Evolutionary conservation across 2,329 filamentous ascomycete genomes (phyloP).

Genomic region (Apiospora phragmitis): DNA sequence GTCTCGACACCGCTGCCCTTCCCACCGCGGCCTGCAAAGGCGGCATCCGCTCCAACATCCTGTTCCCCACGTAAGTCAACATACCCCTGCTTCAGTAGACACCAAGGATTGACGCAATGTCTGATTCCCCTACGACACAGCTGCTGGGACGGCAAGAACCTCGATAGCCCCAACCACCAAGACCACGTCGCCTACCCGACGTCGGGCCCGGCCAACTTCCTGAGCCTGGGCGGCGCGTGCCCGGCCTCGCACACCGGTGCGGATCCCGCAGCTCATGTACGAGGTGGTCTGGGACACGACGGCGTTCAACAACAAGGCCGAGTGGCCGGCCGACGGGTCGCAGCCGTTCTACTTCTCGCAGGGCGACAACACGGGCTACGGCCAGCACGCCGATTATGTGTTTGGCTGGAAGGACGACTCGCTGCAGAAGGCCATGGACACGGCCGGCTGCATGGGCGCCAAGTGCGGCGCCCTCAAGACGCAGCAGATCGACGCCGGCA

Average conservation of each 20-base stretch:
- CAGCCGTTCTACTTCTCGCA: slow-evolving; percentile 33
- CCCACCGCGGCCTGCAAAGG: slow-evolving; percentile 51
- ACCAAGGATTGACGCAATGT: background rate
- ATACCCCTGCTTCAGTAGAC: background rate
- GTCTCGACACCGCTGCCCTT: slow-evolving; percentile 45
- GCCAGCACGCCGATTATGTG: slow-evolving; percentile 19
- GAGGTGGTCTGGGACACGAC: slow-evolving; percentile 55
- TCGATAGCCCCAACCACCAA: slow-evolving; percentile 55
- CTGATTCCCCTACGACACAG: background rate
- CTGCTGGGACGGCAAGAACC: slow-evolving; percentile 62
- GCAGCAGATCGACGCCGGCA: slow-evolving; percentile 13
- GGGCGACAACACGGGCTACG: slow-evolving; percentile 21
- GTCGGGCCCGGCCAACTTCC: slow-evolving; percentile 32
- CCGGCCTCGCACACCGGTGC: slow-evolving; percentile 51
- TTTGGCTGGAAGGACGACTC: slow-evolving; percentile 18
- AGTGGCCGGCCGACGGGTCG: slow-evolving; percentile 32
- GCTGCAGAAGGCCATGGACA: slow-evolving; percentile 16
- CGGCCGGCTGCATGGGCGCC: slow-evolving; percentile 12
- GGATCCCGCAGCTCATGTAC: slow-evolving; percentile 60
- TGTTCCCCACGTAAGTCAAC: slow-evolving; percentile 50
- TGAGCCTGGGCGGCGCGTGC: slow-evolving; percentile 46
- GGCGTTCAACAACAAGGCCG: slow-evolving; percentile 26
- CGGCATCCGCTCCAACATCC: slow-evolving; percentile 50
- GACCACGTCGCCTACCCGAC: slow-evolving; percentile 56
- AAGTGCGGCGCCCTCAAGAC: slow-evolving; percentile 15